Conservation (phyloP, 257 asterid species). For the Fraxinus cuspidata region DNA sequence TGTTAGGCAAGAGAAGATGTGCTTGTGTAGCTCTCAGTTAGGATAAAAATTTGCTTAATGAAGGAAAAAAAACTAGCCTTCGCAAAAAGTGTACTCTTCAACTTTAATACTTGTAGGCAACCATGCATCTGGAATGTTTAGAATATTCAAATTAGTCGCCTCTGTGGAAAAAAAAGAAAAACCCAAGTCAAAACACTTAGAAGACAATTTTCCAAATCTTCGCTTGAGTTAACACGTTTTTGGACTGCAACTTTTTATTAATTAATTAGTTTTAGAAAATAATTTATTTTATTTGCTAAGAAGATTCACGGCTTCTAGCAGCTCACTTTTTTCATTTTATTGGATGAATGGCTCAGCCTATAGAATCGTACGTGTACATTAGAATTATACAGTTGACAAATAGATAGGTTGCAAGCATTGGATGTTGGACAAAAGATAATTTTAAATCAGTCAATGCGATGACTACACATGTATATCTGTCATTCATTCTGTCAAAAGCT, state of each 20-base stretch:
- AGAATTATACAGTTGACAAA: too few species aligned
- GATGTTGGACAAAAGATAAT: too few species aligned
- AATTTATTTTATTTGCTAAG: too few species aligned
- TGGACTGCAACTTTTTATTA: background rate
- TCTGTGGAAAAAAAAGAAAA: background rate
- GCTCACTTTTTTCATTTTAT: too few species aligned
- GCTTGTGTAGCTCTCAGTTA: background rate
- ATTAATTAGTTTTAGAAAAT: too few species aligned
- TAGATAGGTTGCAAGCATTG: too few species aligned
- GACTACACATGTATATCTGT: too few species aligned
- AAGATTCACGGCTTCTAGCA: too few species aligned
- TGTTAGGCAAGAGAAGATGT: background rate
- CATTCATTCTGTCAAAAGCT: too few species aligned
- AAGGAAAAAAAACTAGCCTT: background rate
- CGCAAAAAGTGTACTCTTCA: background rate
- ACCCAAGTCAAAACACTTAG: background rate
- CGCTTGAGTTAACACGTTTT: background rate
- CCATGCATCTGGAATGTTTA: constrained; percentile 2
- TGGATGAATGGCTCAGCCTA: too few species aligned
- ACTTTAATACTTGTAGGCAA: background rate
- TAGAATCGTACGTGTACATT: too few species aligned
- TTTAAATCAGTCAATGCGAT: too few species aligned
- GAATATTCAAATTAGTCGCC: background rate
- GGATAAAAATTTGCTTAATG: background rate
- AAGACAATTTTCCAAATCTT: background rate